Percentiles rank a stretch among this genome's conserved stretches.
Evolutionary conservation across 352 stramenopile species (phyloP).

Genomic region (Phytopythium oedochilum): DNA sequence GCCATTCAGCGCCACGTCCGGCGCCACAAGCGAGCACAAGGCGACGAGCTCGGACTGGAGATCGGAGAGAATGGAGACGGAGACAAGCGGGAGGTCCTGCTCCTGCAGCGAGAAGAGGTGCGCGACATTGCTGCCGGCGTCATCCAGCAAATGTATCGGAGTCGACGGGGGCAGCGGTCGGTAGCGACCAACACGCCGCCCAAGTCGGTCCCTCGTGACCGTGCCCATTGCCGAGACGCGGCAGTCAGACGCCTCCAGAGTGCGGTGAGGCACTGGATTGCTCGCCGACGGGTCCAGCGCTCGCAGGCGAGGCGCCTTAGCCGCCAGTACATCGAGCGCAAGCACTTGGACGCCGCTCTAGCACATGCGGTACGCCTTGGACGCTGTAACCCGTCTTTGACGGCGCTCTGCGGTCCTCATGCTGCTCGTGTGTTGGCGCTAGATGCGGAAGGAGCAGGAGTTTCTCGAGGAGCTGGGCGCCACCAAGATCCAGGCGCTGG

Average conservation of each 20-base stretch:
- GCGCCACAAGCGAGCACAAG: too few species aligned
- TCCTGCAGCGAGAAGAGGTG: conserved; percentile 28
- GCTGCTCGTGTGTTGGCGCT: background rate
- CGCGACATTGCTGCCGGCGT: conserved; percentile 34
- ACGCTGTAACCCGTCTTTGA: background rate
- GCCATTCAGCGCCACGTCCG: conserved; percentile 21
- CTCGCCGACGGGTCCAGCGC: conserved; percentile 18
- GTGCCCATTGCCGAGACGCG: too few species aligned
- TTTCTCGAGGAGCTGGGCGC: conserved; percentile 46
- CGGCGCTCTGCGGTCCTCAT: background rate
- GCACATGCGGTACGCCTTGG: conserved; percentile 45
- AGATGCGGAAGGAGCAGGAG: conserved; percentile 31
- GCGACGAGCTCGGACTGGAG: too few species aligned
- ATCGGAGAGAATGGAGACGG: too few species aligned
- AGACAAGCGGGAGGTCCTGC: conserved; percentile 11
- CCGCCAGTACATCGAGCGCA: conserved; percentile 52
- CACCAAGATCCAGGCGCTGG: conserved; percentile 62
- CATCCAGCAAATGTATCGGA: conserved; percentile 34
- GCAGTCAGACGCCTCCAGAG: conserved; percentile 28
- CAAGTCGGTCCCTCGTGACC: background rate
- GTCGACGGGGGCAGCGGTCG: background rate
- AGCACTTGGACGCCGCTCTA: conserved; percentile 42
- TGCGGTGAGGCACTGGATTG: conserved; percentile 16
- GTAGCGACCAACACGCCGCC: background rate
- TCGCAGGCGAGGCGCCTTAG: conserved; percentile 36